Evolutionary conservation across 257 asterid species (phyloP).

Genomic region (Ilex asprella): DNA sequence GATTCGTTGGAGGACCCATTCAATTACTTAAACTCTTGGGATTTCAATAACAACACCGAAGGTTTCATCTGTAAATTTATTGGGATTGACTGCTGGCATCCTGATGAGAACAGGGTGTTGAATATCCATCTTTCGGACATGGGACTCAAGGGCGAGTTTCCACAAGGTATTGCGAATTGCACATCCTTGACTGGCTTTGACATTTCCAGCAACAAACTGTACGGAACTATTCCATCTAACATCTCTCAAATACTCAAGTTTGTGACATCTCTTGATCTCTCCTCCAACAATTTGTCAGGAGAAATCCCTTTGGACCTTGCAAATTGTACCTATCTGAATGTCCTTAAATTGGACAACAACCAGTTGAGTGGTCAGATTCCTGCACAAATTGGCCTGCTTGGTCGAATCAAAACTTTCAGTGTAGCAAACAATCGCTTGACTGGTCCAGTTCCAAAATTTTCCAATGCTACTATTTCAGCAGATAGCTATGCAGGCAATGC

Average conservation of each 20-base stretch:
- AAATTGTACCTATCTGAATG: slow-evolving; percentile 49
- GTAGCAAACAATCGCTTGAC: slow-evolving; percentile 26
- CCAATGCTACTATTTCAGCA: slow-evolving; percentile 1
- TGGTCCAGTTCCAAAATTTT: slow-evolving; percentile 31
- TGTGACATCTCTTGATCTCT: slow-evolving; percentile 56
- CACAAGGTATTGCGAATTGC: slow-evolving; percentile 48
- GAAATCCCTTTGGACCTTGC: slow-evolving; percentile 50
- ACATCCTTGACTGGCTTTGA: slow-evolving; percentile 67
- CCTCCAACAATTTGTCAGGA: slow-evolving; percentile 66
- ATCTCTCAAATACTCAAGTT: slow-evolving; percentile 33
- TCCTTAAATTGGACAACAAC: slow-evolving; percentile 44
- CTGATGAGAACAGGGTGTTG: slow-evolving; percentile 53
- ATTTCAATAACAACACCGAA: slow-evolving; percentile 42
- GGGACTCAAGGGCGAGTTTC: slow-evolving; percentile 80
- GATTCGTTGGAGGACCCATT: slow-evolving; percentile 49
- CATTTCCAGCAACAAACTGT: slow-evolving; percentile 55
- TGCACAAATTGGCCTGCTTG: slow-evolving; percentile 20
- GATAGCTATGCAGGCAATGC: slow-evolving; percentile 42
- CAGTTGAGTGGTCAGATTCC: slow-evolving; percentile 33
- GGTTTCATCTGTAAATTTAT: slow-evolving; percentile 58
- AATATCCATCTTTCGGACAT: slow-evolving; percentile 49
- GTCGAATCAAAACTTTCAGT: slow-evolving; percentile 26
- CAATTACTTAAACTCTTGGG: slow-evolving; percentile 41
- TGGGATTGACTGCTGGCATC: slow-evolving; percentile 82
- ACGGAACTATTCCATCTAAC: slow-evolving; percentile 49